Conservation (phyloP, 495 filamentous ascomycete species). For the Xylaria nigripes region DNA sequence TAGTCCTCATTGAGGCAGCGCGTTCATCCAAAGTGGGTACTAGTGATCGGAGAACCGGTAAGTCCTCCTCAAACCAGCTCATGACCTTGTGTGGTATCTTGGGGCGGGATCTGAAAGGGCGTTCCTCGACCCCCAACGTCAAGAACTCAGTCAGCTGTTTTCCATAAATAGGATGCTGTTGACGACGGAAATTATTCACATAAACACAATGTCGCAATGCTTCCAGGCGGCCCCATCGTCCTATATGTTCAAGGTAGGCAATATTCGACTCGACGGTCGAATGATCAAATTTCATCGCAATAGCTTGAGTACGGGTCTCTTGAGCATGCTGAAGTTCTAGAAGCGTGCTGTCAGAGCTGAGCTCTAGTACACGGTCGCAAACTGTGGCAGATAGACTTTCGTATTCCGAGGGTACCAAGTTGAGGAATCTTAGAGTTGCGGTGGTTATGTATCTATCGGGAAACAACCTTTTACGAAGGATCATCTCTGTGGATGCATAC, state of each 20-base stretch:
- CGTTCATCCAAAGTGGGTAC: slow-evolving; percentile 67
- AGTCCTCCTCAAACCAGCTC: slow-evolving; percentile 67
- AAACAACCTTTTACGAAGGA: slow-evolving; percentile 61
- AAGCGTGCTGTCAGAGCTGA: slow-evolving; percentile 56
- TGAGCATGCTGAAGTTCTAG: slow-evolving; percentile 57
- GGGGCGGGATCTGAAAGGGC: slow-evolving; percentile 48
- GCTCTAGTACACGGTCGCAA: slow-evolving; percentile 52
- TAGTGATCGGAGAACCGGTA: slow-evolving; percentile 60
- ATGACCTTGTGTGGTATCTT: slow-evolving; percentile 45
- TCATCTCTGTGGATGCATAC: slow-evolving; percentile 66
- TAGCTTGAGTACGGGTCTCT: slow-evolving; percentile 51
- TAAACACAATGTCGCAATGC: slow-evolving; percentile 74
- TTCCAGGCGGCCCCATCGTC: slow-evolving; percentile 63
- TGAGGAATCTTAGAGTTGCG: slow-evolving; percentile 70
- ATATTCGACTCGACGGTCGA: slow-evolving; percentile 58
- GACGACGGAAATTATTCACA: slow-evolving; percentile 70
- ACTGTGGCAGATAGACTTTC: slow-evolving; percentile 57
- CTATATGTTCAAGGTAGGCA: slow-evolving; percentile 62
- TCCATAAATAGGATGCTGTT: slow-evolving; percentile 74
- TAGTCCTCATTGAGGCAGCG: slow-evolving; percentile 57
- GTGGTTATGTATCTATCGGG: slow-evolving; percentile 55
- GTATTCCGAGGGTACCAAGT: slow-evolving; percentile 65
- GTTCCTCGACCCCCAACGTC: slow-evolving; percentile 50
- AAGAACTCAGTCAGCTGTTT: slow-evolving; percentile 64
- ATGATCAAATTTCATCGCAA: slow-evolving; percentile 52